Evolutionary conservation across 2,329 filamentous ascomycete genomes (phyloP), one percentile per base, ranked within the genome.

Genomic region (Penicillium fuscoglaucum): DNA sequence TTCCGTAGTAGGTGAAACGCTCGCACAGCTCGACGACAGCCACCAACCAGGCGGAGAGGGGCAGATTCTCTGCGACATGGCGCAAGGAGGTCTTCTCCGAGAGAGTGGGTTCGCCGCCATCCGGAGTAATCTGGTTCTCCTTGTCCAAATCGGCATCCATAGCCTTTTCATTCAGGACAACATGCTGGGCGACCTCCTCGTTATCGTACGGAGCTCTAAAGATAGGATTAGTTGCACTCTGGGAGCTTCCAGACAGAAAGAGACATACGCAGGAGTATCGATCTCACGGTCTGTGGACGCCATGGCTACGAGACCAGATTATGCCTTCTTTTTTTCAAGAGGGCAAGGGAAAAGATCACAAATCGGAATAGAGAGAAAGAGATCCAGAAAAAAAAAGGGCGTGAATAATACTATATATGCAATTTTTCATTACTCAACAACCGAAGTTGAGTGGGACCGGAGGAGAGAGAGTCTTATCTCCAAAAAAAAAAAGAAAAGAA

Each of bases 1-100:
- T 77, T 61, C 82, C 82, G 61, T 84, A 84, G 76, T 82, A 85
- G 57, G 83, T 81, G 74, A 86, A 86, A 54, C 84, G 82, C 70
- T 86, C 84, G 60, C 78, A 76, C 50, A 85, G 71, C 66, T 85
- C 84, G 46, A 86, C 82, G 17, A 83, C 63, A 31, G 83, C 83
- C 33, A 86, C 82, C 52, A 85, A 74, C 74, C 81, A 85, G 52
- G 83, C 83, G 0, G 82, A 83, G 35, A 79, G 61, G 13, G 84
- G 84, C 49, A 85, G 73, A 60, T 79, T 81, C 71, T 85, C 83
- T 40, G 81, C 81, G 33, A 85, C 65, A 62, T 83, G 82, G 48
- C 80, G 81, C 52, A 85, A 72, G 4, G 76, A 77, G 26, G 65
- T 71, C 71, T 77, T 80, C 71, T 86, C 83, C 19, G 80, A 74